A percentile compares a stretch with the other conserved stretches of the same genome.
phyloP scores from a whole-genome alignment of 805 yeast genomes.

The Lachancea waltii region DNA sequence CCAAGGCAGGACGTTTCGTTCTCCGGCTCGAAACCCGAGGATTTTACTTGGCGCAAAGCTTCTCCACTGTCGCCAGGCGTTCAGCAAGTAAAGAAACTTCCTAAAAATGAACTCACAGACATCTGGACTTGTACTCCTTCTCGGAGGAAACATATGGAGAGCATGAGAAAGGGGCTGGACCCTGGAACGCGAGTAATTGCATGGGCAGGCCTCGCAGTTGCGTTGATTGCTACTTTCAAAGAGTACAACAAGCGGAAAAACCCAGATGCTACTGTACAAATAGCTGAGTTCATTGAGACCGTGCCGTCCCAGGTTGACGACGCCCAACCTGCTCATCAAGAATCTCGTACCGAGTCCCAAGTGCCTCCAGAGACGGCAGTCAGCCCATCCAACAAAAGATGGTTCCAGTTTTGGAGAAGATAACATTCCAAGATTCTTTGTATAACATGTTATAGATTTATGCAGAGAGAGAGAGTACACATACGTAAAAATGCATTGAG shows the following conservation, averaged over 20 bases:
- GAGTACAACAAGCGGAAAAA: constrained; percentile 46
- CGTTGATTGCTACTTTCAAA: constrained; percentile 46
- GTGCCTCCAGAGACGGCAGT: too few relatives aligned
- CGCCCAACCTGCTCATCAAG: too few relatives aligned
- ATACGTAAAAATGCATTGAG: constrained; percentile 1
- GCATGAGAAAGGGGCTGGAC: constrained; percentile 45
- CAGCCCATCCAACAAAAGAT: background rate
- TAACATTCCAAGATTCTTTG: too few relatives aligned
- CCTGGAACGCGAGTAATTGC: constrained; percentile 50
- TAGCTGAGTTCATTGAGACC: constrained; percentile 4
- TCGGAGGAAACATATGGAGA: constrained; percentile 37
- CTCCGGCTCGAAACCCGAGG: constrained; percentile 48
- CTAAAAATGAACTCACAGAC: constrained; percentile 27
- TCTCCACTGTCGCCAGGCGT: constrained; percentile 34
- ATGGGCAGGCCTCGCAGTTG: constrained; percentile 41
- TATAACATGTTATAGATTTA: background rate
- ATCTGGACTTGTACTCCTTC: constrained; percentile 6
- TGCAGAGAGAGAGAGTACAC: constrained; percentile 2
- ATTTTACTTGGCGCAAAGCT: constrained; percentile 51
- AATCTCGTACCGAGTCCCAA: too few relatives aligned
- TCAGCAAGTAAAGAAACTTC: constrained; percentile 29
- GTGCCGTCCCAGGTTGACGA: too few relatives aligned
- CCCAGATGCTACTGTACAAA: constrained; percentile 29
- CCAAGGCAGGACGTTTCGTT: constrained; percentile 52
- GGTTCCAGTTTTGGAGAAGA: constrained; percentile 4